Conservation (phyloP, 2,329 filamentous ascomycete species). For the Colletotrichum agaves region DNA sequence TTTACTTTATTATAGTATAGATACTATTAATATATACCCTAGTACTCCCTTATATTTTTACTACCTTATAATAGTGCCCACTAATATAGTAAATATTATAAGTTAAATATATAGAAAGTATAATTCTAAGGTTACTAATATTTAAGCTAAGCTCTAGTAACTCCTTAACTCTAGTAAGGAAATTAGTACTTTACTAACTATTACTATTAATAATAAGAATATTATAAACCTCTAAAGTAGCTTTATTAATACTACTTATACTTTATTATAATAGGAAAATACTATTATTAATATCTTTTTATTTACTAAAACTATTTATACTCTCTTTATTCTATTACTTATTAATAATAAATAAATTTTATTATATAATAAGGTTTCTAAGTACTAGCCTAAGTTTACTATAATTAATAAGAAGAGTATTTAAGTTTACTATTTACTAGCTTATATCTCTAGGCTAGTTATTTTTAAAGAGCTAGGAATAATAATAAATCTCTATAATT, state of each 20-base stretch:
- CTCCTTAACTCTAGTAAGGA: conserved; percentile 53
- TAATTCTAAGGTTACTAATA: conserved; percentile 49
- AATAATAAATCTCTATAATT: conserved; percentile 48
- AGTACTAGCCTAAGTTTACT: conserved; percentile 59
- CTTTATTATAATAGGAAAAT: conserved; percentile 50
- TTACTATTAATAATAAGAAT: conserved; percentile 52
- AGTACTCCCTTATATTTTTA: no score
- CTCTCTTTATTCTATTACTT: conserved; percentile 51
- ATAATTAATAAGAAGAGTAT: conserved; percentile 53
- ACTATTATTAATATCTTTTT: conserved; percentile 55
- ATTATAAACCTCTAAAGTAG: conserved; percentile 59
- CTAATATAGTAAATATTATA: conserved; percentile 22
- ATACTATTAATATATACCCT: no score
- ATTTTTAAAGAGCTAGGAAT: conserved; percentile 47
- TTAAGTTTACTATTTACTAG: conserved; percentile 52
- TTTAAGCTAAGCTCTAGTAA: conserved; percentile 48
- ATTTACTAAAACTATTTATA: conserved; percentile 50
- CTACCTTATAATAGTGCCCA: no score
- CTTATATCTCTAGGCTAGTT: conserved; percentile 51
- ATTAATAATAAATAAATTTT: conserved; percentile 52
- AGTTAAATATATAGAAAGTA: conserved; percentile 47
- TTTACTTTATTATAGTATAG: no score
- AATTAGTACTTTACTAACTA: conserved; percentile 54
- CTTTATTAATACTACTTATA: conserved; percentile 44
- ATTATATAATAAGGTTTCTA: conserved; percentile 49